These are phyloP conservation scores for Malassezia restricta DNA, from an alignment of 1,284 basidiomycete genomes.

Conservation along the genomic window DNA sequence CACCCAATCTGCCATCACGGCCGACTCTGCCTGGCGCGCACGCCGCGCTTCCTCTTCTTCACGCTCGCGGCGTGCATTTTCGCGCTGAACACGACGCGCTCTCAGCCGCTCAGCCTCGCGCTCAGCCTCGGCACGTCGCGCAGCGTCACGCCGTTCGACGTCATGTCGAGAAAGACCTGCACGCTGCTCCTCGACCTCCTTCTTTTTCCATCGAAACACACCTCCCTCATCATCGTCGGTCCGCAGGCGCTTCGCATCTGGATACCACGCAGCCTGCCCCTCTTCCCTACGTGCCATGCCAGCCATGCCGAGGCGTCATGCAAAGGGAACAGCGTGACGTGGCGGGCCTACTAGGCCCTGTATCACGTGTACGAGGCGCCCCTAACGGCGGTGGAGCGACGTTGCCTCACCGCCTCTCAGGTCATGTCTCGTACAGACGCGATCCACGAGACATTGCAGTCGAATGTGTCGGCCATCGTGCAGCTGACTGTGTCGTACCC, in stretches of 20 bases:
- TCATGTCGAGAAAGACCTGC: constrained; percentile 69
- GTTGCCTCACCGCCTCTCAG: no score
- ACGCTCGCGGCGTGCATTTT: constrained; percentile 69
- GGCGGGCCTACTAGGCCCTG: no score
- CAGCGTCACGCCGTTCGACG: constrained; percentile 64
- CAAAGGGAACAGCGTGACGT: no score
- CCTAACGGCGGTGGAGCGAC: no score
- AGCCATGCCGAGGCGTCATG: no score
- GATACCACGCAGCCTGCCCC: not conserved
- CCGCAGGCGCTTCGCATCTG: not conserved
- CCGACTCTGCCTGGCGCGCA: constrained; percentile 78
- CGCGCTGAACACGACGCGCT: constrained; percentile 74
- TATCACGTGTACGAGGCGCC: no score
- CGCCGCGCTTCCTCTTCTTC: constrained; percentile 85
- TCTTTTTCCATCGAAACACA: constrained; percentile 97
- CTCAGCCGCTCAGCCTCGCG: constrained; percentile 79
- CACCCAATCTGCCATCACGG: constrained; percentile 94
- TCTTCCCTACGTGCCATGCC: no score
- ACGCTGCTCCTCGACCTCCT: constrained; percentile 87
- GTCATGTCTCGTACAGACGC: no score
- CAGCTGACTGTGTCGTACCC: constrained; percentile 6
- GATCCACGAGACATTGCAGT: not conserved
- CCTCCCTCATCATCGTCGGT: constrained; percentile 48
- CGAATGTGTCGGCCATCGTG: not conserved
- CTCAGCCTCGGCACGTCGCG: constrained; percentile 74